Base-by-base conservation (phyloP, 1,284 basidiomycete species). In the Sphaerobolus stellatus region DNA sequence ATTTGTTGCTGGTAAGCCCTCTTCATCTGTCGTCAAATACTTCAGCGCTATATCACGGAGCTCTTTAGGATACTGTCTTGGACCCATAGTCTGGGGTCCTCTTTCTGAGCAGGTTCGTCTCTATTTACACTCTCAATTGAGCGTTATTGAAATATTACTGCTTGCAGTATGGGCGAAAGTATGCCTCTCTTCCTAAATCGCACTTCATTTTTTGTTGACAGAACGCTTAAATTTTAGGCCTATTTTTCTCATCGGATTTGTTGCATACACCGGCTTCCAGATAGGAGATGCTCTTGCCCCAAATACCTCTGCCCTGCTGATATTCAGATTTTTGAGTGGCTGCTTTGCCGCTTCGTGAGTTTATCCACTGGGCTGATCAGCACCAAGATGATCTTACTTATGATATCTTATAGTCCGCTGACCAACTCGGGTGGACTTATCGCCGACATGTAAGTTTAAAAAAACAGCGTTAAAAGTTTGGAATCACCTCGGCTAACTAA, bases 271-370 rank as follows among this genome's bases (percentile, higher is more conserved):
- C 20, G 54, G 58, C 28, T 88, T 88, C 64, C 84, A 87, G 72
- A 72, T 88, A 27, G 86, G 81, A 20, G 80, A 79, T 50, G 86
- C 86, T 2, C 71, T 90, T 1, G 71, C 83, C 0, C 71, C 75
- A 28, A 89, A 87, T 66, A 81, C 80, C 0, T 80, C 75, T 4
- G 71, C 78, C 0, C 73, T 90, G 50, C 74, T 91, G 36, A 69
- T 84, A 28, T 85, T 89, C 68, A 79, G 88, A n/a, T 86, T 90
- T 68, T 65, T 90, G 5, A 78, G 82, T 2, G 87, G 88, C 0
- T 75, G 73, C 2, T 89, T 88, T 62, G 77, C 77, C 43, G 72
- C 76, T 16, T 70, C 31, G 50, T 52, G 14, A 29, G 50, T 28
- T 7, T 34, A 18, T 24, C 22, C 22, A 7, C 13, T 14, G n/a